These are phyloP conservation scores for Eimeria brunetti DNA, from an alignment of 169 alveolate genomes.

Conservation along the genomic window DNA sequence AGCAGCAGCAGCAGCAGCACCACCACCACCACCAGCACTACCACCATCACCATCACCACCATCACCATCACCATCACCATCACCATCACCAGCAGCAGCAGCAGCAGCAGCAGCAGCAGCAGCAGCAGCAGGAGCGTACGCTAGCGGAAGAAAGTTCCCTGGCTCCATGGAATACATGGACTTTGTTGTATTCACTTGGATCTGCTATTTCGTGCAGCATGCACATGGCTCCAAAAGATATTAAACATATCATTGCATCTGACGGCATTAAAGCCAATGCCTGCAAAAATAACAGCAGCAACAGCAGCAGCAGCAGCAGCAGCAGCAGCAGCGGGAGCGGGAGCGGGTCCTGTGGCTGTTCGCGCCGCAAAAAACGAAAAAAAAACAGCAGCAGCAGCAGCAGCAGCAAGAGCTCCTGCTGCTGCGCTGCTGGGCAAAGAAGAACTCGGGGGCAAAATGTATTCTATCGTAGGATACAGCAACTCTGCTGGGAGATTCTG, in stretches of 20 bases:
- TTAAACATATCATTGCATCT: conserved; percentile 96
- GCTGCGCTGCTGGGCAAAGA: conserved; percentile 55
- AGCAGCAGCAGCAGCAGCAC: not conserved
- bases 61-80: too few relatives aligned
- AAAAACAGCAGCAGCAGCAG: conserved; percentile 95
- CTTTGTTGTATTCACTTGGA: conserved; percentile 90
- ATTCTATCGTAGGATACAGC: conserved; percentile 98
- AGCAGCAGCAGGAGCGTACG: conserved; percentile 14
- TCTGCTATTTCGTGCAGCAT: conserved; percentile 95
- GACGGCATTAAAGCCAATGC: conserved; percentile 93
- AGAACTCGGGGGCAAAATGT: conserved; percentile 92
- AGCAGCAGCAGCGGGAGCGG: conserved; percentile 98
- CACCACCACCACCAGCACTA: too few relatives aligned
- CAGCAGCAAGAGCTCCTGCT: conserved; percentile 48
- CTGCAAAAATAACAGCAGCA: conserved; percentile 65
- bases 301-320: conserved; percentile 39
- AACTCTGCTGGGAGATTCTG: conserved; percentile 98
- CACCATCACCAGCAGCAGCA: too few relatives aligned
- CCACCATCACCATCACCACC: too few relatives aligned
- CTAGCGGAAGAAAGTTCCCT: conserved; percentile 83
- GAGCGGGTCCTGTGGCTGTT: conserved; percentile 97
- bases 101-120: conserved; percentile 5
- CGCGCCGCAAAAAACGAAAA: conserved; percentile 95
- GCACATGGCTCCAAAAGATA: conserved; percentile 98
- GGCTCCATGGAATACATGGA: conserved; percentile 97